phyloP scores from a whole-genome alignment of 306 rosid genomes.

The Fragaria nilgerrensis region DNA sequence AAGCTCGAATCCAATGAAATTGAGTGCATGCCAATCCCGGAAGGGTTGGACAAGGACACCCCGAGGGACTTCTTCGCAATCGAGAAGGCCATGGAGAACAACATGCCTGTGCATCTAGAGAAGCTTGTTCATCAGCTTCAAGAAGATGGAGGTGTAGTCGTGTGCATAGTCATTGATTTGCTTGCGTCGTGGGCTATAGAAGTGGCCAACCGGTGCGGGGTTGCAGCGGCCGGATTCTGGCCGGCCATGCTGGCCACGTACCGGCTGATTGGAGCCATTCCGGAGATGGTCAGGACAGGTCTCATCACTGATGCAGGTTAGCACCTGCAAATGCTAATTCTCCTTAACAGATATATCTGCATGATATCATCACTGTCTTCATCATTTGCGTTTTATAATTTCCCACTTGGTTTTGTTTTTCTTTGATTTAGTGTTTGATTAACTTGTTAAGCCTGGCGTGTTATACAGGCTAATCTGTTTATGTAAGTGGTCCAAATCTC shows the following conservation, averaged over 20 bases:
- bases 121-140: conserved; percentile 23
- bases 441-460: not conserved
- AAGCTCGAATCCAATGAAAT: conserved; percentile 1
- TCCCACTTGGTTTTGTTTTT: not conserved
- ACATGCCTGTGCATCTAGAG: conserved; percentile 51
- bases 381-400: not conserved
- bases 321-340: not conserved
- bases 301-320: conserved; percentile 68
- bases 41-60: conserved; percentile 29
- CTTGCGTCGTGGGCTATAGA: conserved; percentile 77
- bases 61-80: conserved; percentile 60
- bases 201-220: conserved; percentile 37
- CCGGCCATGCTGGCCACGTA: conserved; percentile 81
- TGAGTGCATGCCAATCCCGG: conserved; percentile 37
- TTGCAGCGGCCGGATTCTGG: conserved; percentile 74
- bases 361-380: not conserved
- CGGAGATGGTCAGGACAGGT: conserved; percentile 43
- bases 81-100: conserved; percentile 62
- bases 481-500: conserved; percentile 2
- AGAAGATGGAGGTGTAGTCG: conserved; percentile 21
- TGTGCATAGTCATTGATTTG: conserved; percentile 64
- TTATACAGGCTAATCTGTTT: not conserved
- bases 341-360: not conserved
- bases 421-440: not conserved
- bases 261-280: conserved; percentile 51